A percentile compares a stretch with the other conserved stretches of the same genome.
Conservation (phyloP, 495 filamentous ascomycete genomes). For the Neurospora hispaniola region DNA sequence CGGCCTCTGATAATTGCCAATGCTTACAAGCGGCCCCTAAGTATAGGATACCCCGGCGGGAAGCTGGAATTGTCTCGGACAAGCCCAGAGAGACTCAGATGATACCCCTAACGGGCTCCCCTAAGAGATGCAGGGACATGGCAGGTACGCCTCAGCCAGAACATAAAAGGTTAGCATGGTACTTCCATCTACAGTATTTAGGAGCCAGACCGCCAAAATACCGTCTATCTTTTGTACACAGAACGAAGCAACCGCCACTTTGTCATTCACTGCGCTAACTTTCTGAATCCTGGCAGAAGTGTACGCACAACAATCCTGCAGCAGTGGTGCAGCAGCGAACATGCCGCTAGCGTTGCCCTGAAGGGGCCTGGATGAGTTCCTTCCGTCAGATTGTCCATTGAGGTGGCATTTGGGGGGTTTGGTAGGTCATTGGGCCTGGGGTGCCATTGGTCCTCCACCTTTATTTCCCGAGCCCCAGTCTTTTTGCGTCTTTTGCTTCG, state of each 20-base stretch:
- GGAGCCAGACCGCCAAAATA: no score
- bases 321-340: neutral
- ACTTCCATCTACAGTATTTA: no score
- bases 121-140: neutral
- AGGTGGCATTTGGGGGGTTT: no score
- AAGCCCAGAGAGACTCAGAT: neutral
- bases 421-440: neutral
- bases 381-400: neutral
- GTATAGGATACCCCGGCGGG: neutral
- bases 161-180: no score
- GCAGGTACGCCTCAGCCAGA: neutral
- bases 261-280: no score
- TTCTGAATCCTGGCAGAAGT: no score
- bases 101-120: neutral
- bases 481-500: neutral
- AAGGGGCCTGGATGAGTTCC: neutral
- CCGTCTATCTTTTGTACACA: no score
- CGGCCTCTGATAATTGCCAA: neutral
- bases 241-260: no score
- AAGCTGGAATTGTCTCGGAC: neutral
- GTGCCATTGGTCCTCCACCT: neutral
- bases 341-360: neutral
- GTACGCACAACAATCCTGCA: neutral
- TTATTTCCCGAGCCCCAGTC: neutral
- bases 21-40: neutral